These are phyloP conservation scores for Zygosaccharomyces sapae DNA, from an alignment of 1,139 yeast species.

Conservation along the genomic window DNA sequence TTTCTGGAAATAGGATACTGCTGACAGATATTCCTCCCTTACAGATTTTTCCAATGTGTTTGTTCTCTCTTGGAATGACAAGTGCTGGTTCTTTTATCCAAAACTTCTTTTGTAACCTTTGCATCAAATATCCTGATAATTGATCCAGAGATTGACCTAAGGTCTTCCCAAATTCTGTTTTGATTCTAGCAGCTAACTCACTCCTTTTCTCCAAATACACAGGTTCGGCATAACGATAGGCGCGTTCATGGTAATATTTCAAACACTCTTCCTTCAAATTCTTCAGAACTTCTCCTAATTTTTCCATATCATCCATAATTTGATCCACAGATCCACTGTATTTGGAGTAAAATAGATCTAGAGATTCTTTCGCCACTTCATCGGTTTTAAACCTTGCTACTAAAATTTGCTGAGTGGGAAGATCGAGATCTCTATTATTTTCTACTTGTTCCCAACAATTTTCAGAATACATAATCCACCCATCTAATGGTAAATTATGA, in stretches of 20 bases:
- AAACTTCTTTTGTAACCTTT: slow-evolving; percentile 12
- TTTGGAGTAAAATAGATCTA: slow-evolving; percentile 24
- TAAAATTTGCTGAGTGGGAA: slow-evolving; percentile 92
- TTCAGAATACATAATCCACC: slow-evolving; percentile 90
- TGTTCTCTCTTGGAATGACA: slow-evolving; percentile 27
- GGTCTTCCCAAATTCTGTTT: slow-evolving; percentile 41
- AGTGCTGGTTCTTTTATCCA: slow-evolving; percentile 15
- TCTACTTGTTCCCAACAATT: slow-evolving; percentile 95
- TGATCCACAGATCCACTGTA: slow-evolving; percentile 21
- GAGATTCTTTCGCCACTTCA: slow-evolving; percentile 53
- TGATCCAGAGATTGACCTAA: slow-evolving; percentile 15
- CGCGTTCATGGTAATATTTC: slow-evolving; percentile 57
- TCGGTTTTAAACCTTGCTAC: slow-evolving; percentile 95
- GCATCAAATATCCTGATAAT: slow-evolving; percentile 14
- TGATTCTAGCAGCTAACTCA: slow-evolving; percentile 46
- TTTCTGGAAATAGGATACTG: slow-evolving; percentile 16
- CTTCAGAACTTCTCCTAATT: slow-evolving; percentile 43
- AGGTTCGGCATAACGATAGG: slow-evolving; percentile 62
- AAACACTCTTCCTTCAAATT: slow-evolving; percentile 46
- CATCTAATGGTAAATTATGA: slow-evolving; percentile 86
- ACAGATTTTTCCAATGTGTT: slow-evolving; percentile 16
- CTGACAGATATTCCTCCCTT: slow-evolving; percentile 11
- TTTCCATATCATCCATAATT: slow-evolving; percentile 36
- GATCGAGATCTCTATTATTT: slow-evolving; percentile 83
- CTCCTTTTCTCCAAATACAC: slow-evolving; percentile 63